phyloP scores from a whole-genome alignment of 495 filamentous ascomycete genomes.

The Zalerion maritima region DNA sequence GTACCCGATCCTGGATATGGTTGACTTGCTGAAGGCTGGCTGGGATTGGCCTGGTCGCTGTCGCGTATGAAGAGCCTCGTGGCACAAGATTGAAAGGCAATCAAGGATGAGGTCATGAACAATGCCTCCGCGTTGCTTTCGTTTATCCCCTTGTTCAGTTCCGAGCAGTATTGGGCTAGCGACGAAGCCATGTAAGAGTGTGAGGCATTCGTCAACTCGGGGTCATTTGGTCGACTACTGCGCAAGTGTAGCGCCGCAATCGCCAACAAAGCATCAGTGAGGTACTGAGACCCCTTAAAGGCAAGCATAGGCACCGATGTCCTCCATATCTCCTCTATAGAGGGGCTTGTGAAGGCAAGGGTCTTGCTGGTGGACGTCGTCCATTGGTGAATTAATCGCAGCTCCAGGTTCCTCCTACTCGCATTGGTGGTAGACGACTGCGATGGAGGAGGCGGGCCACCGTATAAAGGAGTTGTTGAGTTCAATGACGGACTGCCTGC shows the following conservation, averaged over 20 bases:
- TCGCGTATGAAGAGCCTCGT: conserved; percentile 36
- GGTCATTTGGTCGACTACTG: conserved; percentile 31
- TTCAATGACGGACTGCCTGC: conserved; percentile 9
- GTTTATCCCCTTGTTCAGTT: conserved; percentile 32
- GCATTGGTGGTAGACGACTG: conserved; percentile 22
- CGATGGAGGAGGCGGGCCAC: conserved; percentile 19
- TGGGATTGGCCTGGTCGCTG: conserved; percentile 15
- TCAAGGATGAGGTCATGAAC: conserved; percentile 38
- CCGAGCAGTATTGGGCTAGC: conserved; percentile 35
- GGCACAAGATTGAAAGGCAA: conserved; percentile 43
- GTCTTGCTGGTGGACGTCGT: conserved; percentile 38
- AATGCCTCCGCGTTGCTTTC: conserved; percentile 38
- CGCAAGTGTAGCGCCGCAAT: conserved; percentile 42
- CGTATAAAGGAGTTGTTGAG: conserved; percentile 20
- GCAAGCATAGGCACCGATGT: conserved; percentile 39
- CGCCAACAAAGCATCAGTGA: conserved; percentile 40
- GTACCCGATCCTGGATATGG: no score
- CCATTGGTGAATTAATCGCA: conserved; percentile 40
- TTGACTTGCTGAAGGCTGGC: conserved; percentile 13
- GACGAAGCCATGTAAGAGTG: conserved; percentile 44
- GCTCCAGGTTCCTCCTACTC: conserved; percentile 31
- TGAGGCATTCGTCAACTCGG: conserved; percentile 35
- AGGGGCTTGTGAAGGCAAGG: conserved; percentile 31
- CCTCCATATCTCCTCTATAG: conserved; percentile 36
- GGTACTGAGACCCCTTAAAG: conserved; percentile 34